A percentile compares a stretch with the other conserved stretches of the same genome.
These are phyloP conservation scores for Flaveria brownii DNA, from an alignment of 129 eudicot genomes.

Conservation along the genomic window DNA sequence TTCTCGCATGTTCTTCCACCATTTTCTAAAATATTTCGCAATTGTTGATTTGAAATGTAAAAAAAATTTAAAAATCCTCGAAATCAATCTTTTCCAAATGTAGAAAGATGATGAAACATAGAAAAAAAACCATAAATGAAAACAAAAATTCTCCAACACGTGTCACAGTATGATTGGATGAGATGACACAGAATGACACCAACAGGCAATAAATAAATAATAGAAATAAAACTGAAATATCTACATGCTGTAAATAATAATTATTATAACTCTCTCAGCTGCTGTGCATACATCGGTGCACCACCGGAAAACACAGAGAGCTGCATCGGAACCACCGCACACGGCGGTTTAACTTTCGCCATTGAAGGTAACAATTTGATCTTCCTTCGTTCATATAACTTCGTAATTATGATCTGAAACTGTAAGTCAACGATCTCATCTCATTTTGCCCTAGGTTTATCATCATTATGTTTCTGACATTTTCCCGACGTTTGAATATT, in stretches of 20 bases:
- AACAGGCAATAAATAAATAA: constrained; percentile 30
- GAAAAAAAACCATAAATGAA: neutral
- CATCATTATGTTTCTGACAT: constrained; percentile 19
- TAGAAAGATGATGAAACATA: constrained; percentile 11
- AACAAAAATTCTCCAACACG: constrained; percentile 6
- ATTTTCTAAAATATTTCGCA: too few relatives aligned
- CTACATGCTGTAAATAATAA: constrained; percentile 15
- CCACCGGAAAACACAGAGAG: constrained; percentile 21
- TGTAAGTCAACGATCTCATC: constrained; percentile 14
- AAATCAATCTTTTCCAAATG: neutral
- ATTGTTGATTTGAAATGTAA: too few relatives aligned
- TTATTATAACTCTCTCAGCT: constrained; percentile 16
- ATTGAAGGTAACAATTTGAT: constrained; percentile 18
- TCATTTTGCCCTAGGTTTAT: constrained; percentile 24
- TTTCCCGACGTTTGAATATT: neutral
- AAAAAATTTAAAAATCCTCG: neutral
- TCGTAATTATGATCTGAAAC: neutral
- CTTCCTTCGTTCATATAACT: neutral
- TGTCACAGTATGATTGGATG: constrained; percentile 22
- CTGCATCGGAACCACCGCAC: constrained; percentile 19
- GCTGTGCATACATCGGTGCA: constrained; percentile 17
- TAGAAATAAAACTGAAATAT: constrained; percentile 19
- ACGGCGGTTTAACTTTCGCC: constrained; percentile 26
- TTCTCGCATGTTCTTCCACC: too few relatives aligned
- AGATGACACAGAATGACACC: constrained; percentile 32